These are phyloP conservation scores for Ceratocystis harringtonii DNA, from an alignment of 2,329 filamentous ascomycete species.

Conservation along the genomic window DNA sequence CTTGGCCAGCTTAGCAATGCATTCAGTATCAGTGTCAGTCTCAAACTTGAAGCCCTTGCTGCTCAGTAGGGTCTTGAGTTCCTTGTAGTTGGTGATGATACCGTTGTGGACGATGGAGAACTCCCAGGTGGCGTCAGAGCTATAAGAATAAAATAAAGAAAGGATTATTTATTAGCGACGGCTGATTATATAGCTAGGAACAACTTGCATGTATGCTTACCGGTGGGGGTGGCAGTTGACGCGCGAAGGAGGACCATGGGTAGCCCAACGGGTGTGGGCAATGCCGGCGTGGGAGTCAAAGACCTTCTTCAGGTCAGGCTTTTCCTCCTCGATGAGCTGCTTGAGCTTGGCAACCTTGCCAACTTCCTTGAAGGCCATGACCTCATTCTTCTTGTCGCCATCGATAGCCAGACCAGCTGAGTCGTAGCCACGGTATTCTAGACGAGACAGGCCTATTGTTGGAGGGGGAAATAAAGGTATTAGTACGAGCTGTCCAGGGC, in stretches of 20 bases:
- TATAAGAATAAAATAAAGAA: slow-evolving; percentile 27
- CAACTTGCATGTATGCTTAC: slow-evolving; percentile 36
- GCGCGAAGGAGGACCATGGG: slow-evolving; percentile 85
- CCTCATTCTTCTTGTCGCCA: slow-evolving; percentile 97
- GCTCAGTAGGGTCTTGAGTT: slow-evolving; percentile 83
- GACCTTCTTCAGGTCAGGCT: slow-evolving; percentile 75
- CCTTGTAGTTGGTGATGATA: slow-evolving; percentile 99
- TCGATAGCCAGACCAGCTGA: slow-evolving; percentile 92
- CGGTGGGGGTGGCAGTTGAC: slow-evolving; percentile 97
- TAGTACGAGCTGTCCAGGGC: background rate
- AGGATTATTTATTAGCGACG: background rate
- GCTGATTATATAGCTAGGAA: background rate
- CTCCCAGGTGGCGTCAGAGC: slow-evolving; percentile 89
- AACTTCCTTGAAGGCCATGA: slow-evolving; percentile 95
- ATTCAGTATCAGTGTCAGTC: slow-evolving; percentile 98
- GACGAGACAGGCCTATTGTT: slow-evolving; percentile 63
- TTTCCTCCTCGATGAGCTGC: slow-evolving; percentile 71
- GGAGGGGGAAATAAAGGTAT: background rate
- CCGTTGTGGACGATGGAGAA: slow-evolving; percentile 98
- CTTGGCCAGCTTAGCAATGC: slow-evolving; percentile 96
- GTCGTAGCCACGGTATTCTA: slow-evolving; percentile 98
- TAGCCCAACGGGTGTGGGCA: slow-evolving; percentile 97
- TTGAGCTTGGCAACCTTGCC: slow-evolving; percentile 97
- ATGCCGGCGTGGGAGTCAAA: slow-evolving; percentile 98
- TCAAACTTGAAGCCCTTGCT: slow-evolving; percentile 97